phyloP scores from a whole-genome alignment of 2,329 filamentous ascomycete genomes.

The Aphanocladium album region DNA sequence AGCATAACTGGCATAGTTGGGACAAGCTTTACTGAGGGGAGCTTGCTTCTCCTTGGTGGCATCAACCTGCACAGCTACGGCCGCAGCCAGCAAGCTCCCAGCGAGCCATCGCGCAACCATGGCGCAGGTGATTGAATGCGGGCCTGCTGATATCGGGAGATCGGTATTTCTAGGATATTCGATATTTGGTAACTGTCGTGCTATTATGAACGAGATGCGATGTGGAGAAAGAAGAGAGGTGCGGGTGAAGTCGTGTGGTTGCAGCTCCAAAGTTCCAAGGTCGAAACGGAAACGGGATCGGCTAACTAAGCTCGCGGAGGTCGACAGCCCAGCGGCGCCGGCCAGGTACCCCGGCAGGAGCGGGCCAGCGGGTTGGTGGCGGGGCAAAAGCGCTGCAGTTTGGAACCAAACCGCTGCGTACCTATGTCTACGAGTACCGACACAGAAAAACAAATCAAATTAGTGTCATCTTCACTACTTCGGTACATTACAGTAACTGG shows the following conservation, averaged over 20 bases:
- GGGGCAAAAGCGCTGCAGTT: too few species aligned
- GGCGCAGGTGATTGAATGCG: background rate
- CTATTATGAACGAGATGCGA: background rate
- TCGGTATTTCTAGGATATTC: background rate
- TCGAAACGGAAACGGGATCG: background rate
- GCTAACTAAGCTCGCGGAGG: too few species aligned
- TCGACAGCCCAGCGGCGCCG: background rate
- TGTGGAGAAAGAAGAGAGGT: too few species aligned
- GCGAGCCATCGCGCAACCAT: slow-evolving; percentile 26
- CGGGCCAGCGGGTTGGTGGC: too few species aligned
- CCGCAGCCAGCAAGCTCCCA: slow-evolving; percentile 23
- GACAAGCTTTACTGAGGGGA: slow-evolving; percentile 30
- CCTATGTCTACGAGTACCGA: too few species aligned
- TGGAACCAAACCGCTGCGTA: too few species aligned
- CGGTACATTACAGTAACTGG: background rate
- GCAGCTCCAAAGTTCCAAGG: background rate
- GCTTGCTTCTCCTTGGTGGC: slow-evolving; percentile 21
- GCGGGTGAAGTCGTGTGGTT: background rate
- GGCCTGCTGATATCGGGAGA: background rate
- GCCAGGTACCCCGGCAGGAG: background rate
- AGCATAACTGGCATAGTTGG: slow-evolving; percentile 37
- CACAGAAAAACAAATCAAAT: too few species aligned
- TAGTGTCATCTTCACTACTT: too few species aligned
- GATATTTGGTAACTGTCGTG: background rate
- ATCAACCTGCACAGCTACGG: slow-evolving; percentile 16